Percentiles rank a stretch among this genome's conserved stretches.
These are phyloP conservation scores for Anthoceros angustus DNA, from an alignment of 225 moss, liverwort and hornwort genomes.

Conservation along the genomic window DNA sequence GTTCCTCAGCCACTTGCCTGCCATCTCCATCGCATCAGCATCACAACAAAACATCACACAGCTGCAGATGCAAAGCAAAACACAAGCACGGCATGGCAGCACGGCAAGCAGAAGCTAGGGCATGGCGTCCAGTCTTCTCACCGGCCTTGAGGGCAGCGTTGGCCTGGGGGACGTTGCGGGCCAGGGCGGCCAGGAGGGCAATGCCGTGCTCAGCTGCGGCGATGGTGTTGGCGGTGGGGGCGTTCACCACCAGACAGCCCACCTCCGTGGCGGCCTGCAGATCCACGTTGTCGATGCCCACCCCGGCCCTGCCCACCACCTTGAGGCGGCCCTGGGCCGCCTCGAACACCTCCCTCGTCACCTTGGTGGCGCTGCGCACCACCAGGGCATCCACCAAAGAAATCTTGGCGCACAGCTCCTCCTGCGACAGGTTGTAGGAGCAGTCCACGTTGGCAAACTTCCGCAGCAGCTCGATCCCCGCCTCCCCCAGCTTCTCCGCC, in stretches of 20 bases:
- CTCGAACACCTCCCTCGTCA: constrained; percentile 82
- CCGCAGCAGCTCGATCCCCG: constrained; percentile 57
- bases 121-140: background rate
- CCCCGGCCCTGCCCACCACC: constrained; percentile 92
- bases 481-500: constrained; percentile 83
- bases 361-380: constrained; percentile 91
- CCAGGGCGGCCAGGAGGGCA: constrained; percentile 67
- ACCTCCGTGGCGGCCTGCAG: constrained; percentile 87
- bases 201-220: constrained; percentile 96
- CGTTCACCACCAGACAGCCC: constrained; percentile 90
- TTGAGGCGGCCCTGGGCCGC: constrained; percentile 78
- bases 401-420: constrained; percentile 81
- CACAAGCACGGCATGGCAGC: background rate
- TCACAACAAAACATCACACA: background rate
- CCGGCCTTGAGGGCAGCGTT: constrained; percentile 58
- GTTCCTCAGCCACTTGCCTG: constrained; percentile 76
- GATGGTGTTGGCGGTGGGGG: constrained; percentile 90
- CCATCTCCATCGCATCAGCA: background rate
- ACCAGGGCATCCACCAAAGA: constrained; percentile 78
- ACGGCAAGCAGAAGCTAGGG: background rate
- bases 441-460: constrained; percentile 83
- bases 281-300: constrained; percentile 98
- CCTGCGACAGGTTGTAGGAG: constrained; percentile 58
- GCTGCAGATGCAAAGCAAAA: constrained; percentile 10
- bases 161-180: constrained; percentile 71